Evolutionary conservation across 2,329 filamentous ascomycete genomes (phyloP).

Genomic region (Claviceps quebecensis): DNA sequence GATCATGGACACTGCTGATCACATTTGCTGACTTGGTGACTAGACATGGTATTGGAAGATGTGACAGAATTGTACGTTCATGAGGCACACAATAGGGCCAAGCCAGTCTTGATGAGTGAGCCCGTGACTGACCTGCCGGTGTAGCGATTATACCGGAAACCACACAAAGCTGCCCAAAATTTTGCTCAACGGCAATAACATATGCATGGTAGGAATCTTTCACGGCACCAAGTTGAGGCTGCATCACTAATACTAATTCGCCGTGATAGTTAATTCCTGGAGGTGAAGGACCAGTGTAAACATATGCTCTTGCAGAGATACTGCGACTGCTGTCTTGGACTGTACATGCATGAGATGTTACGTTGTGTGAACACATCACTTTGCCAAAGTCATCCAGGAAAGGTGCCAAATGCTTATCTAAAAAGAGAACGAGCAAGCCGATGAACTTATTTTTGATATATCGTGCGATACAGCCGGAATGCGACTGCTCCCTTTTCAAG

Average conservation of each 20-base stretch:
- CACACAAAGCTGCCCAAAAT: constrained; percentile 89
- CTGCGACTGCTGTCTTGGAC: background rate
- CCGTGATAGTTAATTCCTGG: constrained; percentile 56
- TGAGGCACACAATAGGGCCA: background rate
- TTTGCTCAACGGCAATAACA: constrained; percentile 91
- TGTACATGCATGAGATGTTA: background rate
- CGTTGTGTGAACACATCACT: background rate
- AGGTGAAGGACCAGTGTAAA: constrained; percentile 48
- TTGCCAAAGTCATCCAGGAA: background rate
- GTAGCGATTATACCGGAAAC: constrained; percentile 77
- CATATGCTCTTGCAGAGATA: too few species aligned
- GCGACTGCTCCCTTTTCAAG: background rate
- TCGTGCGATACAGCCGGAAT: background rate
- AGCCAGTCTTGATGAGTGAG: background rate
- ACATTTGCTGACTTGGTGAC: constrained; percentile 2
- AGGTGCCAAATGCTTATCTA: background rate
- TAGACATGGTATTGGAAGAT: constrained; percentile 96
- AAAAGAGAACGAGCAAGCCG: background rate
- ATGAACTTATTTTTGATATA: background rate
- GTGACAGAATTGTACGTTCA: constrained; percentile 79
- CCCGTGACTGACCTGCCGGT: constrained; percentile 5
- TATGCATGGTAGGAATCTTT: constrained; percentile 76
- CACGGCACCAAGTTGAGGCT: background rate
- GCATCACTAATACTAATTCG: constrained; percentile 1
- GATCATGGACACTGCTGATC: background rate